Percentiles rank a stretch among this genome's conserved stretches.
These are phyloP conservation scores for Blastobotrys illinoisensis DNA, from an alignment of 1,139 yeast genomes.

Conservation along the genomic window DNA sequence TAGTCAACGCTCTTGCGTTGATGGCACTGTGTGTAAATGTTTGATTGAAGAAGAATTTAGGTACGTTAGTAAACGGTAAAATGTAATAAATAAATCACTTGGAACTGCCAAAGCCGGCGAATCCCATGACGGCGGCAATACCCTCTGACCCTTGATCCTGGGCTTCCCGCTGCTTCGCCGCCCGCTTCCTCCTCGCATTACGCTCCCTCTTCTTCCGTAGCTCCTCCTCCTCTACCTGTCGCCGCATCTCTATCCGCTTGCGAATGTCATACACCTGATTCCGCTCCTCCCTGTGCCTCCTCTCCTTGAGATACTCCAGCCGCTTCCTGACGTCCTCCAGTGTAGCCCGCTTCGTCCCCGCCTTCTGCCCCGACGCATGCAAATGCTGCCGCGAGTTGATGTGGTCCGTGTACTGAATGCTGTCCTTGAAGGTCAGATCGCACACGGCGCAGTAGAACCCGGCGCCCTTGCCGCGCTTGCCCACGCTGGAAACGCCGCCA, in stretches of 20 bases:
- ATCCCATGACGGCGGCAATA: slow-evolving; percentile 54
- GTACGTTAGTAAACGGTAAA: too few species aligned
- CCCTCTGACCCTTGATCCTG: slow-evolving; percentile 25
- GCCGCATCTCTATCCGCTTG: slow-evolving; percentile 42
- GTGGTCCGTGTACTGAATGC: slow-evolving; percentile 76
- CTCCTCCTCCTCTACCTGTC: slow-evolving; percentile 38
- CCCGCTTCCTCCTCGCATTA: slow-evolving; percentile 16
- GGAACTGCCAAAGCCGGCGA: slow-evolving; percentile 29
- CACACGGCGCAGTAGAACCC: slow-evolving; percentile 85
- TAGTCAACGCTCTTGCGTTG: too few species aligned
- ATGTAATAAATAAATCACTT: neutral
- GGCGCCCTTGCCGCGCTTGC: slow-evolving; percentile 56
- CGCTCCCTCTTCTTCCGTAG: slow-evolving; percentile 20
- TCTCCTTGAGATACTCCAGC: slow-evolving; percentile 26
- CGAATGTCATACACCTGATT: slow-evolving; percentile 39
- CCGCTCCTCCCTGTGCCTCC: slow-evolving; percentile 35
- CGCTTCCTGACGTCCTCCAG: slow-evolving; percentile 34
- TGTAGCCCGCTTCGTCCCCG: slow-evolving; percentile 30
- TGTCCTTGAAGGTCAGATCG: slow-evolving; percentile 73
- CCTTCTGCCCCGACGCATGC: slow-evolving; percentile 31
- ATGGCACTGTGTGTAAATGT: too few species aligned
- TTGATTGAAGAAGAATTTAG: too few species aligned
- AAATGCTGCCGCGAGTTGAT: slow-evolving; percentile 53
- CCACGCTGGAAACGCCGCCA: slow-evolving; percentile 38
- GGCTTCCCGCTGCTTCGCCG: neutral